Evolutionary conservation across 2,329 filamentous ascomycete species (phyloP), one percentile per base, ranked within the genome.

Genomic region (Fusarium penzigii): DNA sequence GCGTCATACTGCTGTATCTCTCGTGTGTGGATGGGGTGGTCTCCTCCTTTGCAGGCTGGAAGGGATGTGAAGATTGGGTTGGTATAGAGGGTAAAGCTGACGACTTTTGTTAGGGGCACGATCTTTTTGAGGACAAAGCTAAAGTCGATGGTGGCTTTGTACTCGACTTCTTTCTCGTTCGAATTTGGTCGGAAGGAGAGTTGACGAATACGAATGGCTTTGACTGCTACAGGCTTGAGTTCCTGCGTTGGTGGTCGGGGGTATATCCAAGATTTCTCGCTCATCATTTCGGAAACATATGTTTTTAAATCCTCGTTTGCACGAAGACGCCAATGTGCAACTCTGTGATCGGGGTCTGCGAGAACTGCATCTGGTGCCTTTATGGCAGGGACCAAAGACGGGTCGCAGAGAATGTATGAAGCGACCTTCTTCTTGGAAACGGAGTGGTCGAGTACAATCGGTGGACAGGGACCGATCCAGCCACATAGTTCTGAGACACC

Each of bases 381-480:
- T 13, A 38, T 25, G 29, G 13, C 17, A 17, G 38, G 36, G 39
- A 17, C 39, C 2, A 32, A 12, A 29, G 39, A 34, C 10, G 48
- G 40, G 20, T 49, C 17, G 2, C 32, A 29, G 17, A 49, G 12
- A 9, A 44, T 29, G 13, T 39, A 17, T 16, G 42, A 20, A 3
- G 40, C 29, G 25, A 36, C 29, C 44, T 50, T 49, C 13, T 50
- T 41, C 25, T 52, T 48, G 20, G 50, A 34, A 16, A 38, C 20
- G 14, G 52, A 38, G 6, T 43, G 44, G 25, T 51, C 44, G 12
- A 51, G 39, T 5, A 51, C 52, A 12, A 51, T 38, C 5, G 42
- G 44, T 6, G 52, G 45, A 29, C 52, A 55, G 25, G 52, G 52
- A 2, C 52, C 52, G 29, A 55, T 29, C 52, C 52, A 55, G 3